phyloP scores from a whole-genome alignment of 768 basidiomycete genomes.

The Leccinum truebloodii region DNA sequence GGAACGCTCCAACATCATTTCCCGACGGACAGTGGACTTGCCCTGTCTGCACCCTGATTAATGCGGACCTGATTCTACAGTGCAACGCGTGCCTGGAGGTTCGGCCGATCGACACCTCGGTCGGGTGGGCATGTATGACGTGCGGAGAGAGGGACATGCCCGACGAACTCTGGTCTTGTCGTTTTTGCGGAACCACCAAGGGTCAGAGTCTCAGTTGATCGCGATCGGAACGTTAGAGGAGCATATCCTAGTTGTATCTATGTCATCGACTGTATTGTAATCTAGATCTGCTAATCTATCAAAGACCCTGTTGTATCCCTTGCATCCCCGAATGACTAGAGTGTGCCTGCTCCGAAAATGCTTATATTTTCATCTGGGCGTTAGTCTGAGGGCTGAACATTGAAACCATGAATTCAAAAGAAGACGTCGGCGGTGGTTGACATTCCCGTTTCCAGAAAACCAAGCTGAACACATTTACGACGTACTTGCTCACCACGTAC shows the following conservation, averaged over 20 bases:
- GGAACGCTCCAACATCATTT: neutral
- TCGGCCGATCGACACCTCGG: slow-evolving; percentile 37
- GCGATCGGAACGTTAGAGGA: neutral
- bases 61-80: slow-evolving; percentile 45
- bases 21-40: slow-evolving; percentile 49
- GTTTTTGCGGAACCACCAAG: slow-evolving; percentile 70
- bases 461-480: neutral
- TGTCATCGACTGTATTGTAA: slow-evolving; percentile 1
- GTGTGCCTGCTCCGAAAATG: too few relatives aligned
- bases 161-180: slow-evolving; percentile 74
- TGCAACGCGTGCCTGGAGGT: slow-evolving; percentile 61
- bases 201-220: slow-evolving; percentile 19
- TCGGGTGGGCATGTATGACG: slow-evolving; percentile 63
- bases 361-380: too few relatives aligned
- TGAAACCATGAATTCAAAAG: too few relatives aligned
- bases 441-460: slow-evolving; percentile 55
- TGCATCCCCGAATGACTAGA: too few relatives aligned
- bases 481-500: too few relatives aligned
- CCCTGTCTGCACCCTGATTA: slow-evolving; percentile 65
- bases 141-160: slow-evolving; percentile 67
- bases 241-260: slow-evolving; percentile 1
- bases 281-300: neutral
- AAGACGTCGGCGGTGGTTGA: too few relatives aligned
- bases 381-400: too few relatives aligned
- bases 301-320: too few relatives aligned